Evolutionary conservation across 1,139 yeast species (phyloP), one percentile per base, ranked within the genome.

Genomic region (Torulaspora globosa): DNA sequence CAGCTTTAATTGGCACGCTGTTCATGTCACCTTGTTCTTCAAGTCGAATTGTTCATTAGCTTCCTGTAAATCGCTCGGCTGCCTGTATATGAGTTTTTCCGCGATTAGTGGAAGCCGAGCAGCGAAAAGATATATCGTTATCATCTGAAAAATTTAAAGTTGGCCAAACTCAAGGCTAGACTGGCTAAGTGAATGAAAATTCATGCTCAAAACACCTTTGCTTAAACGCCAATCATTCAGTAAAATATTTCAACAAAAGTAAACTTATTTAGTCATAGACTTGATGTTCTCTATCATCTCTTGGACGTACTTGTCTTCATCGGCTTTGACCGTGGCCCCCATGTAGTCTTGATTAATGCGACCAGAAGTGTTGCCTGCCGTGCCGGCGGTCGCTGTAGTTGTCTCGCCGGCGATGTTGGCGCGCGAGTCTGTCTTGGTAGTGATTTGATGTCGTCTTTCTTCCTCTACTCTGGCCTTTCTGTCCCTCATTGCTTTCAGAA

Each of bases 401-500:
- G 31, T 16, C 5, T 26, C 39, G n/a, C 32, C 39, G 10, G 24
- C 23, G 36, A 63, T 67, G 24, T 60, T 63, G 27, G 55, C 56
- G 6, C 64, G 46, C n/a, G 46, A 39, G 8, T 46, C 50, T 10
- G 49, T 48, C 5, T 36, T 29, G 31, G 48, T 43, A 2, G 45
- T 41, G 21, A 40, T 39, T 6, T 49, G 57, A 23, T 41, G 43
- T 37, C 52, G 49, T 35, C 46, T 48, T 16, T 47, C 47, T 31
- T 51, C 49, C 32, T 51, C 56, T 12, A 56, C 42, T 35, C 47
- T 41, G 8, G 42, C 41, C 31, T 58, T 52, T 30, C 61, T 47
- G 5, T 68, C 63, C 15, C 73, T 74, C 75, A 88, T 77, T 16
- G 78, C 73, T 31, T 73, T 73, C 18, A 87, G 72, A 33, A 88